These are phyloP conservation scores for Cyberlindnera maritima DNA, from an alignment of 805 yeast species.

Conservation along the genomic window DNA sequence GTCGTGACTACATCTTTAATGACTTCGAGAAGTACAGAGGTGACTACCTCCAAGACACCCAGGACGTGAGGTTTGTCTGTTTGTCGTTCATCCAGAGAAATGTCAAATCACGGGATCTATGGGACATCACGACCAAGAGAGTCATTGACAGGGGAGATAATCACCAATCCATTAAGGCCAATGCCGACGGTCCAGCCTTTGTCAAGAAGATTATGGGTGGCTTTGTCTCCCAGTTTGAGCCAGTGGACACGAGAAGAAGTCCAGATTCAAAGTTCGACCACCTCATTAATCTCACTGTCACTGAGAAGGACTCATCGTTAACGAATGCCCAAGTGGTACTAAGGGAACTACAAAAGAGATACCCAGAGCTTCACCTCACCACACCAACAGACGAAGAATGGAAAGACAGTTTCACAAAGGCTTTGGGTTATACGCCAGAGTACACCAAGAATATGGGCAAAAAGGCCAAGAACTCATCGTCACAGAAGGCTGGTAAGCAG, in stretches of 20 bases:
- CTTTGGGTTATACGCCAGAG: not conserved
- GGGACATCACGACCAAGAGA: conserved; percentile 54
- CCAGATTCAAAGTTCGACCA: not conserved
- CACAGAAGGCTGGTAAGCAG: not conserved
- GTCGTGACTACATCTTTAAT: conserved; percentile 62
- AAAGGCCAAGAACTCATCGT: not conserved
- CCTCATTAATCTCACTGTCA: not conserved
- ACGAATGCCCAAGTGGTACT: not conserved
- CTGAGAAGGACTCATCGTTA: not conserved
- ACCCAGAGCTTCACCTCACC: not conserved
- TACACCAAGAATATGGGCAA: not conserved
- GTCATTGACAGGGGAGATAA: conserved; percentile 74
- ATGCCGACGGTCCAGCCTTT: conserved; percentile 37
- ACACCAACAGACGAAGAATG: not conserved
- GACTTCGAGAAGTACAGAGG: conserved; percentile 44
- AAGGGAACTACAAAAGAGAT: not conserved
- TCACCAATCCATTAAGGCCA: conserved; percentile 74
- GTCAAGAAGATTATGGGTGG: conserved; percentile 68
- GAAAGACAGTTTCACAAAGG: not conserved
- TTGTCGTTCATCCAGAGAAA: conserved; percentile 56
- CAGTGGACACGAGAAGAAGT: conserved; percentile 31
- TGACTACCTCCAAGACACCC: conserved; percentile 35
- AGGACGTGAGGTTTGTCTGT: conserved; percentile 58
- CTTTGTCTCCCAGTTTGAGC: conserved; percentile 67
- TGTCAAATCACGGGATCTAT: conserved; percentile 33